These are phyloP conservation scores for Mucor ambiguus DNA, from an alignment of 371 early-diverging fungal species.

Conservation along the genomic window DNA sequence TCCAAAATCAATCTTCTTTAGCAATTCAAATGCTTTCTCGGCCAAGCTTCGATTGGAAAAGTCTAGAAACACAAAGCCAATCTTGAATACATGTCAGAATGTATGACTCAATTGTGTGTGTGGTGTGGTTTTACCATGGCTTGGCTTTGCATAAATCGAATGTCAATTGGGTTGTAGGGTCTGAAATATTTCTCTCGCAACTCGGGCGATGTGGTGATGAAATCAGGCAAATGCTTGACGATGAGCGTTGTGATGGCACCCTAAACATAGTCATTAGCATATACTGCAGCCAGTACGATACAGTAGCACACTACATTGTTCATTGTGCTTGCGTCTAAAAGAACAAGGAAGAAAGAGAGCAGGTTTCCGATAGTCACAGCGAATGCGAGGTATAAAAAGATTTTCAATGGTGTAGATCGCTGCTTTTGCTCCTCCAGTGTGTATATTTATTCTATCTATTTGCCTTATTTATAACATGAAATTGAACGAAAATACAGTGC, in stretches of 20 bases:
- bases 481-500: conserved; percentile 37
- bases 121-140: conserved; percentile 37
- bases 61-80: conserved; percentile 56
- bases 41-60: conserved; percentile 46
- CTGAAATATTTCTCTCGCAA: conserved; percentile 31
- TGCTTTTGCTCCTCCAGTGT: conserved; percentile 1
- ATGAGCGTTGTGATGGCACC: conserved; percentile 31
- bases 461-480: conserved; percentile 24
- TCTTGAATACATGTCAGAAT: neutral
- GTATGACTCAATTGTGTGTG: neutral
- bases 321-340: neutral
- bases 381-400: neutral
- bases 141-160: conserved; percentile 39
- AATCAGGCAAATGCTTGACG: conserved; percentile 41
- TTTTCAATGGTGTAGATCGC: neutral
- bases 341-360: neutral
- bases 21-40: conserved; percentile 32
- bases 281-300: neutral
- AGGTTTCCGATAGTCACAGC: neutral
- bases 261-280: neutral
- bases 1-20: conserved; percentile 34
- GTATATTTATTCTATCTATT: neutral
- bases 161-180: conserved; percentile 33
- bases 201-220: conserved; percentile 25
- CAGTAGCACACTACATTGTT: neutral